Evolutionary conservation across 768 basidiomycete genomes (phyloP).

Genomic region (Kwoniella botswanensis): DNA sequence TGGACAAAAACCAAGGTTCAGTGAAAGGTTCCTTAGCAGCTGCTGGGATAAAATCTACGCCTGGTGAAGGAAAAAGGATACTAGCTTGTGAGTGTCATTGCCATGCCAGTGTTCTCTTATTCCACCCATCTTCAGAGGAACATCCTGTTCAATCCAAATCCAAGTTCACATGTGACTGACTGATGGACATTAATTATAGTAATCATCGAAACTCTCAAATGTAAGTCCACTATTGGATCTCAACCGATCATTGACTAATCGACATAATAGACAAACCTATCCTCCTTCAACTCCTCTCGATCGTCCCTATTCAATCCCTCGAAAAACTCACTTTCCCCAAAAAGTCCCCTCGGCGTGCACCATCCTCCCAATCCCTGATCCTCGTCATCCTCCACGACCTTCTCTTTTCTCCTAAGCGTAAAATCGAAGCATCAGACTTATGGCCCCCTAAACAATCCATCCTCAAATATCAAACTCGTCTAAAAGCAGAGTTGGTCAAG

Average conservation of each 20-base stretch:
- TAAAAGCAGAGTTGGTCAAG: conserved; percentile 78
- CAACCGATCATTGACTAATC: not conserved
- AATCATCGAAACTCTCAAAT: conserved; percentile 94
- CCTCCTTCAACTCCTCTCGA: conserved; percentile 72
- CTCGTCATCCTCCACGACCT: conserved; percentile 90
- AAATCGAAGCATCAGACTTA: conserved; percentile 89
- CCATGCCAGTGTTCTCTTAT: too few species aligned
- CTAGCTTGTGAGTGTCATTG: conserved; percentile 47
- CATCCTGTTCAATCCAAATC: too few species aligned
- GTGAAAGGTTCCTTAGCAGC: conserved; percentile 81
- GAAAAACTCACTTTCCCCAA: conserved; percentile 74
- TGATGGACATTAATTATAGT: conserved; percentile 57
- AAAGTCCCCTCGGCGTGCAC: conserved; percentile 40
- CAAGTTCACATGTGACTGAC: too few species aligned
- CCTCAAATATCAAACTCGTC: conserved; percentile 83
- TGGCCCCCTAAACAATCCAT: conserved; percentile 82
- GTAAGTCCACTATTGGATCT: conserved; percentile 61
- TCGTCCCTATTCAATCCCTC: conserved; percentile 70
- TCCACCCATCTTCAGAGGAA: too few species aligned
- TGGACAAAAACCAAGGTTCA: conserved; percentile 88
- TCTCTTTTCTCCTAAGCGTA: conserved; percentile 69
- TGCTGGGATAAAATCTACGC: conserved; percentile 49
- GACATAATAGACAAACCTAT: conserved; percentile 70
- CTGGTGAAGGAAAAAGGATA: conserved; percentile 54
- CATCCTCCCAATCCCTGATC: conserved; percentile 70